These are phyloP conservation scores for Pholiota conissans DNA, from an alignment of 768 basidiomycete genomes.

Conservation along the genomic window DNA sequence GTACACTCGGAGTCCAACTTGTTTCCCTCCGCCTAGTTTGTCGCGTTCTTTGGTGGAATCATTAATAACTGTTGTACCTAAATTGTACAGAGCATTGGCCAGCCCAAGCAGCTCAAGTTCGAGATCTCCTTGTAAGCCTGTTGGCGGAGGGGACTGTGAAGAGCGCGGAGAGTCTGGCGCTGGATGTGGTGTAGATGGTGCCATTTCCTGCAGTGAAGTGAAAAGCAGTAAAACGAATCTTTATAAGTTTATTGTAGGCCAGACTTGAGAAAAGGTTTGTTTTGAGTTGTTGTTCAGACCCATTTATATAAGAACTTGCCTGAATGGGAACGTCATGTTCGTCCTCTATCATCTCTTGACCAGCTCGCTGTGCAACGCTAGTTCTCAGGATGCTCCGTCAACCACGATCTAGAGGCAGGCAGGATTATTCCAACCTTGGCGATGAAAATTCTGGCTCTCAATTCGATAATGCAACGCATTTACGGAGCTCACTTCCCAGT, in stretches of 20 bases:
- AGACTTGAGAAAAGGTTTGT: background rate
- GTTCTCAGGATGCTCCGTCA: background rate
- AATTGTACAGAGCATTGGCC: constrained; percentile 75
- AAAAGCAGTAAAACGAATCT: background rate
- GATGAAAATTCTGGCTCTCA: background rate
- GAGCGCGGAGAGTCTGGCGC: constrained; percentile 72
- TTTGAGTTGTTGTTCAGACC: background rate
- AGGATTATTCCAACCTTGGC: background rate
- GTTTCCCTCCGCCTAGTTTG: constrained; percentile 68
- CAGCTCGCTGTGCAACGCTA: too few species aligned
- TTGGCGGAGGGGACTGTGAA: constrained; percentile 71
- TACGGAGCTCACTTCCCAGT: constrained; percentile 1
- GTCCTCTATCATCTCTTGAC: background rate
- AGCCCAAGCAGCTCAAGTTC: constrained; percentile 77
- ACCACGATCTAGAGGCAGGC: background rate
- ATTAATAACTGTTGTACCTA: constrained; percentile 81
- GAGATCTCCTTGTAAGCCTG: constrained; percentile 69
- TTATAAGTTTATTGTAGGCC: too few species aligned
- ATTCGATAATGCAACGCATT: background rate
- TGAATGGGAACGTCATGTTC: background rate
- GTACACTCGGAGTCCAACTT: constrained; percentile 76
- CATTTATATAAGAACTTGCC: background rate
- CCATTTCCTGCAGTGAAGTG: background rate
- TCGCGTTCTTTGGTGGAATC: constrained; percentile 82
- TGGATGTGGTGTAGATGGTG: constrained; percentile 16